Conservation (phyloP, 108 stramenopile species). For the Nitzschia inconspicua region DNA sequence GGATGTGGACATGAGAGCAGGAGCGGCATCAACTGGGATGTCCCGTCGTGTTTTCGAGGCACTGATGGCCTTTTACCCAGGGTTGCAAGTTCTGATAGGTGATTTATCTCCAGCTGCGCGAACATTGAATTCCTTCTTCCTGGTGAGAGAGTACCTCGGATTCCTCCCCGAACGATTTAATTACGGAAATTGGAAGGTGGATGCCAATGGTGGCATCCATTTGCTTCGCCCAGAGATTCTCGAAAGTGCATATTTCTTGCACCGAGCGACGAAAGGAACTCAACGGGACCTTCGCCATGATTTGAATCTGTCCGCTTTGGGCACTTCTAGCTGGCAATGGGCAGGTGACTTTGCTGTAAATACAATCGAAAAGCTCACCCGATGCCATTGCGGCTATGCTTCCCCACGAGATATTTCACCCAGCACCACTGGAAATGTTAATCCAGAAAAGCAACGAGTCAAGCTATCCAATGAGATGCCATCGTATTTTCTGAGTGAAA, state of each 20-base stretch:
- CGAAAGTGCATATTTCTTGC: conserved; percentile 85
- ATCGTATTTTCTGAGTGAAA: conserved; percentile 94
- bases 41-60: conserved; percentile 69
- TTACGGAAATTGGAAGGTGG: conserved; percentile 60
- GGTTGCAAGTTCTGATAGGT: conserved; percentile 87
- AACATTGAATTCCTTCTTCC: conserved; percentile 77
- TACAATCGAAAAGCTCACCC: conserved; percentile 24
- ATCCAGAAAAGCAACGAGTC: conserved; percentile 11
- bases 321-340: conserved; percentile 69
- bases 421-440: conserved; percentile 41
- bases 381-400: conserved; percentile 62
- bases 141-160: conserved; percentile 71
- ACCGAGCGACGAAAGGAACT: conserved; percentile 64
- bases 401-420: conserved; percentile 46
- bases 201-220: conserved; percentile 50
- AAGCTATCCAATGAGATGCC: conserved; percentile 90
- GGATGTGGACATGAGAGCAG: conserved; percentile 81
- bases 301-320: not conserved
- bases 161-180: conserved; percentile 89
- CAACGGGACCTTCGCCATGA: conserved; percentile 15
- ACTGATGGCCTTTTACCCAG: conserved; percentile 95
- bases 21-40: conserved; percentile 15
- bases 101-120: conserved; percentile 71
- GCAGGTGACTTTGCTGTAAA: conserved; percentile 70
- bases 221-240: conserved; percentile 91